phyloP scores from a whole-genome alignment of 2,329 filamentous ascomycete genomes.

The Trichoderma arundinaceum region DNA sequence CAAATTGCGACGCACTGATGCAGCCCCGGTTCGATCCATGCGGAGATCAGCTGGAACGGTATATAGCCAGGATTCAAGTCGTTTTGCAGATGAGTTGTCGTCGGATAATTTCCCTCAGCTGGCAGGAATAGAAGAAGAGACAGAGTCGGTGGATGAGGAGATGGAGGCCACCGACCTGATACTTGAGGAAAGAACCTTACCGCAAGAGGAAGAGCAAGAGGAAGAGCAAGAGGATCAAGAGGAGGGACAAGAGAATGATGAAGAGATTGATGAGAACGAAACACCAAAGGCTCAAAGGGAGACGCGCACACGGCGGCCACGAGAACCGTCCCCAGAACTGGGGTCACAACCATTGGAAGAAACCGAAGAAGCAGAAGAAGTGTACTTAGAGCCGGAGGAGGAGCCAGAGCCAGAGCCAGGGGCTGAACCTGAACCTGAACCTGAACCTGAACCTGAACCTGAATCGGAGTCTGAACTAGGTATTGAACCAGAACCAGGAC shows the following conservation, averaged over 20 bases:
- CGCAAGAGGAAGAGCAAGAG: neutral
- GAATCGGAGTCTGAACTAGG: neutral
- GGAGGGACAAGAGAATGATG: conserved; percentile 44
- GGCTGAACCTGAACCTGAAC: conserved; percentile 40
- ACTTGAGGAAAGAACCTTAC: neutral
- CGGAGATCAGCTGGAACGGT: conserved; percentile 31
- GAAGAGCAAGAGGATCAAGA: conserved; percentile 33
- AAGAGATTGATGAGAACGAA: conserved; percentile 52
- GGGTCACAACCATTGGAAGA: conserved; percentile 45
- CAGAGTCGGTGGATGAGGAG: neutral
- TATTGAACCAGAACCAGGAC: neutral
- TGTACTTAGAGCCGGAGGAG: conserved; percentile 21
- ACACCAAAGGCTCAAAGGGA: conserved; percentile 50
- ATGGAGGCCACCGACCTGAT: neutral
- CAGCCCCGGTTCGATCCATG: conserved; percentile 42
- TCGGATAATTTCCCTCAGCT: conserved; percentile 37
- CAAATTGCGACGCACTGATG: conserved; percentile 49
- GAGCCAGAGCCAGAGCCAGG: conserved; percentile 35
- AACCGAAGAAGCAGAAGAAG: conserved; percentile 33
- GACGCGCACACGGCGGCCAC: conserved; percentile 50
- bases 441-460: conserved; percentile 27
- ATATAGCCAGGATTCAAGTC: conserved; percentile 10
- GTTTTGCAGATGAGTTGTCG: conserved; percentile 44
- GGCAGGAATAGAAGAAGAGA: conserved; percentile 21
- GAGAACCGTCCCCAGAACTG: conserved; percentile 50